A percentile compares a stretch with the other conserved stretches of the same genome.
These are phyloP conservation scores for Penicillium sp. DNA, from an alignment of 2,329 filamentous ascomycete species.

Conservation along the genomic window DNA sequence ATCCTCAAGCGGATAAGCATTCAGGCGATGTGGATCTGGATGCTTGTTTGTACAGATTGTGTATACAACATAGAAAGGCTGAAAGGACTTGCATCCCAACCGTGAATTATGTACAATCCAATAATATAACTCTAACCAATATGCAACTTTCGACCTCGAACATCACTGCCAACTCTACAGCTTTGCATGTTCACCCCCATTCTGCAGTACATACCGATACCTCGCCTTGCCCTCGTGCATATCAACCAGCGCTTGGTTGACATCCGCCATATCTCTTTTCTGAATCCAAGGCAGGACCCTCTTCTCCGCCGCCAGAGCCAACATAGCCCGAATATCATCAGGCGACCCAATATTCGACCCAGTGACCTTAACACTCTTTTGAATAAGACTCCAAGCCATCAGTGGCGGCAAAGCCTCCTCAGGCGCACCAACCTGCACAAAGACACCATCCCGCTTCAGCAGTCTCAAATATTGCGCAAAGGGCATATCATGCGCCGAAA, in stretches of 20 bases:
- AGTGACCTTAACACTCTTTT: conserved; percentile 54
- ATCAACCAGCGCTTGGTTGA: conserved; percentile 45
- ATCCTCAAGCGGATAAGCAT: background rate
- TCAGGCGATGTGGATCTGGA: background rate
- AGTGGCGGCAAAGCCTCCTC: conserved; percentile 58
- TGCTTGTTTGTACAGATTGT: background rate
- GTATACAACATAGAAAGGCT: too few relatives aligned
- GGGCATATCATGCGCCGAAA: conserved; percentile 62
- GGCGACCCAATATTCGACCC: conserved; percentile 49
- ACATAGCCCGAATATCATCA: conserved; percentile 46
- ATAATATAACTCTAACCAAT: background rate
- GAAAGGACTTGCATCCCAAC: too few relatives aligned
- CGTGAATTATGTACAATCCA: background rate
- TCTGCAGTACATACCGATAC: conserved; percentile 49
- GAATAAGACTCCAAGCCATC: conserved; percentile 58
- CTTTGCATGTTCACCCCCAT: conserved; percentile 34
- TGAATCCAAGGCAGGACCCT: conserved; percentile 46
- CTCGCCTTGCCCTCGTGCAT: conserved; percentile 48
- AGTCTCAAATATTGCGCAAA: conserved; percentile 61
- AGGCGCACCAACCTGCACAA: conserved; percentile 67
- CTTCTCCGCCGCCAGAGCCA: conserved; percentile 44
- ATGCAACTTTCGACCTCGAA: background rate
- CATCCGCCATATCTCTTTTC: conserved; percentile 42
- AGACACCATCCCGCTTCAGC: conserved; percentile 58
- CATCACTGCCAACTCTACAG: conserved; percentile 21